phyloP scores from a whole-genome alignment of 768 basidiomycete species.

The Suillus subaureus region DNA sequence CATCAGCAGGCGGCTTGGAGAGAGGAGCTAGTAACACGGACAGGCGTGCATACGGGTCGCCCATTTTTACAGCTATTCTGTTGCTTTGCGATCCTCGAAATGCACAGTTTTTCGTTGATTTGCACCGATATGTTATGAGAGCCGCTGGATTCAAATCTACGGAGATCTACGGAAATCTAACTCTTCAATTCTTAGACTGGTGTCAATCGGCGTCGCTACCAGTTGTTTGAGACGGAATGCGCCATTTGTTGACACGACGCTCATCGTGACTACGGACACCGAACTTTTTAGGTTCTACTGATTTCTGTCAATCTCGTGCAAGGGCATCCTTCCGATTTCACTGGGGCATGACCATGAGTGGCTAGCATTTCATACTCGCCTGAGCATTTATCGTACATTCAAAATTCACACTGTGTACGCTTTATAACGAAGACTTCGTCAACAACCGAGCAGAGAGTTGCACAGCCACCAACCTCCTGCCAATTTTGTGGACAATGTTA shows the following conservation, averaged over 20 bases:
- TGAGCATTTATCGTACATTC: neutral
- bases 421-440: too few relatives aligned
- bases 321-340: neutral
- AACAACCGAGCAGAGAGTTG: too few relatives aligned
- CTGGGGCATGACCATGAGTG: neutral
- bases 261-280: neutral
- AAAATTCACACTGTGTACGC: too few relatives aligned
- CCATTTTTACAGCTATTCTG: neutral
- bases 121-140: neutral
- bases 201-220: neutral
- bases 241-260: neutral
- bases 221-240: neutral
- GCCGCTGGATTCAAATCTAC: neutral
- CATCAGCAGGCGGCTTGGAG: neutral
- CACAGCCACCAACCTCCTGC: conserved; percentile 2
- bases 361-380: neutral
- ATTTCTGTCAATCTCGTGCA: neutral
- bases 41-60: neutral
- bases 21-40: conserved; percentile 29
- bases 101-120: neutral
- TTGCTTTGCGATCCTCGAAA: neutral
- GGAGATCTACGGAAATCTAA: neutral
- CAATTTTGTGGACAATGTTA: neutral
- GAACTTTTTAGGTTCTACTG: neutral
- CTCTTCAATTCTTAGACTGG: neutral